Percentiles rank a stretch among this genome's conserved stretches.
These are phyloP conservation scores for Moesziomyces antarcticus DNA, from an alignment of 1,284 basidiomycete species.

Conservation along the genomic window DNA sequence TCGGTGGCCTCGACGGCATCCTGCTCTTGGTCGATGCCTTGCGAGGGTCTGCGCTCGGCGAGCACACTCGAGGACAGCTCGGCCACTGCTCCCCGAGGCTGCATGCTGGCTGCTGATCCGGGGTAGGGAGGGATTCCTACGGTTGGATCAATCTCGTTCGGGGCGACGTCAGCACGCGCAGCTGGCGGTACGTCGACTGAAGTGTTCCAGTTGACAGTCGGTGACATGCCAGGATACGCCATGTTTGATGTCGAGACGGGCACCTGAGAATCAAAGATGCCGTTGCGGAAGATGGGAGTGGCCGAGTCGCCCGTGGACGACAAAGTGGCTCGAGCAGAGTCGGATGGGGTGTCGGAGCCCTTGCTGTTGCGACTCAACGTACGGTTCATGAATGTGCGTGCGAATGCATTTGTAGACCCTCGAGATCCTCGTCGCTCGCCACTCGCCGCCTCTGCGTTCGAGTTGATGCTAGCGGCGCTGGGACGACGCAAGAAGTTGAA, in stretches of 20 bases:
- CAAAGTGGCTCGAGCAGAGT: background rate
- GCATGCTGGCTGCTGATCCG: conserved; percentile 13
- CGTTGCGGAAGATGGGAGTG: conserved; percentile 18
- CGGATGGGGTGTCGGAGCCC: conserved; percentile 6
- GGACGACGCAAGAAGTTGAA: conserved; percentile 39
- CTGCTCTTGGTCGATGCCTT: conserved; percentile 56
- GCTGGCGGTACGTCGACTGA: background rate
- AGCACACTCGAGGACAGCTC: conserved; percentile 13
- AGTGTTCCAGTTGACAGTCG: conserved; percentile 38
- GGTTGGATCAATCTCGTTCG: conserved; percentile 27
- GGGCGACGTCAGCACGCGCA: conserved; percentile 7
- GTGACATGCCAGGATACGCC: conserved; percentile 35
- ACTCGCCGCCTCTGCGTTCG: conserved; percentile 14
- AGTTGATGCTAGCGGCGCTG: conserved; percentile 27
- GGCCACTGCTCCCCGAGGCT: conserved; percentile 3
- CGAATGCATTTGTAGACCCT: conserved; percentile 6
- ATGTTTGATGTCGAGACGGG: background rate
- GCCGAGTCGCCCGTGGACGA: conserved; percentile 9
- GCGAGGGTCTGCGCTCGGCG: conserved; percentile 27
- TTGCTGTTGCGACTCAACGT: conserved; percentile 38
- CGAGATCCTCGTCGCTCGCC: conserved; percentile 25
- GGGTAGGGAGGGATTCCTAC: conserved; percentile 23
- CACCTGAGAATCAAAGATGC: conserved; percentile 24
- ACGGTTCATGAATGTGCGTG: conserved; percentile 33
- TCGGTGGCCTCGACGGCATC: conserved; percentile 30